phyloP scores from a whole-genome alignment of 73 alveolate species.

The Blepharisma japonicum region DNA sequence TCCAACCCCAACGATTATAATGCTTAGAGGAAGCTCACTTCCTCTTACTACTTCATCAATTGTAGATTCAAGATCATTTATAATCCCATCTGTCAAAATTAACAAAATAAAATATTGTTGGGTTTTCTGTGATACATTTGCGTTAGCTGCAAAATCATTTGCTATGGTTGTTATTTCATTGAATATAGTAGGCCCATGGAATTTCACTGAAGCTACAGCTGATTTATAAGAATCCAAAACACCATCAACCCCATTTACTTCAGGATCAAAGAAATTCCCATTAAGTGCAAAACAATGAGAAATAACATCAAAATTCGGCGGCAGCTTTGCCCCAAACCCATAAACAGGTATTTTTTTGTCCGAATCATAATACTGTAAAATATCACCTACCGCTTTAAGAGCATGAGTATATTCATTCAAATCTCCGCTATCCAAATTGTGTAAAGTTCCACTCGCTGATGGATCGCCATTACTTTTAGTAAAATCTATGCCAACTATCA shows the following conservation, averaged over 20 bases:
- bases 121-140: slow-evolving; percentile 48
- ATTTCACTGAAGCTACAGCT: slow-evolving; percentile 50
- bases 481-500: slow-evolving; percentile 86
- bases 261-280: slow-evolving; percentile 86
- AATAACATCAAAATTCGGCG: slow-evolving; percentile 53
- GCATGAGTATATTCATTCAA: slow-evolving; percentile 79
- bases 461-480: slow-evolving; percentile 87
- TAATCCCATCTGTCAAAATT: slow-evolving; percentile 92
- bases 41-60: slow-evolving; percentile 88
- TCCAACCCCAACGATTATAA: slow-evolving; percentile 95
- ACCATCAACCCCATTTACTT: slow-evolving; percentile 80
- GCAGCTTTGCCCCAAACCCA: slow-evolving; percentile 94
- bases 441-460: slow-evolving; percentile 56
- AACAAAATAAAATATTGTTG: slow-evolving; percentile 68
- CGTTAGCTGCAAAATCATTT: slow-evolving; percentile 58
- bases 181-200: slow-evolving; percentile 96
- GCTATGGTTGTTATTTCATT: slow-evolving; percentile 48
- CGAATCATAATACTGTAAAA: slow-evolving; percentile 82
- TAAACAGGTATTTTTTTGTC: slow-evolving; percentile 88
- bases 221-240: slow-evolving; percentile 74
- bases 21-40: slow-evolving; percentile 81
- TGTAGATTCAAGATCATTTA: slow-evolving; percentile 84
- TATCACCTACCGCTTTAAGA: slow-evolving; percentile 68
- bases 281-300: slow-evolving; percentile 91
- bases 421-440: slow-evolving; percentile 43